Base-by-base conservation (phyloP, 225 moss, liverwort and hornwort species). In the Bryoerythrophyllum caledonicum region DNA sequence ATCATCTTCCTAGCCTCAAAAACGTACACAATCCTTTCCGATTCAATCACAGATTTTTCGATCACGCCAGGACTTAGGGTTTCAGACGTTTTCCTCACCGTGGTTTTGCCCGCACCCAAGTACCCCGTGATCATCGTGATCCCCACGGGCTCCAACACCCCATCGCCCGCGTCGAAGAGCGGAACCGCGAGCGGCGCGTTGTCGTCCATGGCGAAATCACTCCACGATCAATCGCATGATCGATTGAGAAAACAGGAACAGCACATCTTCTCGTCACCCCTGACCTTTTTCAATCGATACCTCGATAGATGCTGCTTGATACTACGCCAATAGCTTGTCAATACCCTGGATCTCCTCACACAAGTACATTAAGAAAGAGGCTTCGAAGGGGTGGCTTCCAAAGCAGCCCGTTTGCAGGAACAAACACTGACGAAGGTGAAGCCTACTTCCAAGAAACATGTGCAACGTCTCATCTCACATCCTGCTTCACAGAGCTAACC, bases 111-210 rank as follows among this genome's bases (percentile, higher is more conserved):
- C 28, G 93, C 89, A 20, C 91, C 93, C 76, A 93, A 80, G 34
- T 91, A 93, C 52, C 93, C 93, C 8, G 93, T 93, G 66, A 93
- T 91, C 84, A 93, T 93, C 15, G 93, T 93, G 27, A 93, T 79
- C 58, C 93, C 93, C 57, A 90, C 91, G 1, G 87, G 54, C 48
- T 49, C 48, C 48, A 49, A 8, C 9, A 8, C 8, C 38, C 8
- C 38, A 8, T 38, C 38, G 38, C 10, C 48, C 48, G 48, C 48
- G 48, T 49, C 6, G 40, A 63, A 49, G 54, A 88, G 80, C 65
- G 88, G 88, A 28, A 85, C 48, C 34, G 88, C 88, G 49, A 88
- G 80, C 11, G 82, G 79, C 0, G 67, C 68, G 25, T 83, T 74
- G 72, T 80, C 78, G 24, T 83, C 83, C 86, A 86, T 86, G 1